These are phyloP conservation scores for Chondrostereum purpureum DNA, from an alignment of 1,284 basidiomycete genomes.

Conservation along the genomic window DNA sequence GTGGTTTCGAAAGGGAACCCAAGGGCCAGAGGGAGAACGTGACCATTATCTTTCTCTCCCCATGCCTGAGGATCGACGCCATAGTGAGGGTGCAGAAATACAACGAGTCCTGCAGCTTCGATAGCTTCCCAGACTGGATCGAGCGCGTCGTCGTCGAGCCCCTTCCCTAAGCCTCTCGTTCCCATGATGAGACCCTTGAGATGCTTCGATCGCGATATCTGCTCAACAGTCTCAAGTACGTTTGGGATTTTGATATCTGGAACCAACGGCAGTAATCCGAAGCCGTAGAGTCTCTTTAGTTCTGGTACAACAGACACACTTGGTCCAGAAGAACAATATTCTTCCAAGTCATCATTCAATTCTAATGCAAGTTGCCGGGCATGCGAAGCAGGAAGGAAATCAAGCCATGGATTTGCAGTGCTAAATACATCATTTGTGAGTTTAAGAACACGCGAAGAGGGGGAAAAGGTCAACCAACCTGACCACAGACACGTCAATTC, in stretches of 20 bases:
- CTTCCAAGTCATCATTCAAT: conserved; percentile 72
- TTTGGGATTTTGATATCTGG: conserved; percentile 48
- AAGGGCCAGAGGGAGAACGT: conserved; percentile 78
- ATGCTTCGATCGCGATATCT: conserved; percentile 61
- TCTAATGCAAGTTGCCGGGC: conserved; percentile 60
- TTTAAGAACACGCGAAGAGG: conserved; percentile 51
- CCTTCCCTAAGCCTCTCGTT: conserved; percentile 69
- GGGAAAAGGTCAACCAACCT: conserved; percentile 35
- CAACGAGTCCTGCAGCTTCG: conserved; percentile 57
- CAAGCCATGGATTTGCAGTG: conserved; percentile 80
- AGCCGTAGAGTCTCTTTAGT: conserved; percentile 68
- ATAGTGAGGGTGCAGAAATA: conserved; percentile 82
- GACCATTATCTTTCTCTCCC: conserved; percentile 74
- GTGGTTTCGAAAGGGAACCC: conserved; percentile 90
- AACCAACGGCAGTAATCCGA: conserved; percentile 80
- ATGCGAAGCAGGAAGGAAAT: conserved; percentile 67
- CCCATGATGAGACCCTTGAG: conserved; percentile 74
- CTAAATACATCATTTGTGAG: too few relatives aligned
- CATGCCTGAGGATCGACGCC: conserved; percentile 63
- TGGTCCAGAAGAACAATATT: conserved; percentile 66
- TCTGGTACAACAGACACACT: conserved; percentile 26
- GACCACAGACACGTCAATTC: conserved; percentile 64
- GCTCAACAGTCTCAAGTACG: conserved; percentile 56
- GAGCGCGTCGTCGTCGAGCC: conserved; percentile 70
- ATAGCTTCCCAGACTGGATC: conserved; percentile 77